Base-by-base conservation (phyloP, 2,329 filamentous ascomycete species). In the Zymoseptoria pseudotritici region DNA sequence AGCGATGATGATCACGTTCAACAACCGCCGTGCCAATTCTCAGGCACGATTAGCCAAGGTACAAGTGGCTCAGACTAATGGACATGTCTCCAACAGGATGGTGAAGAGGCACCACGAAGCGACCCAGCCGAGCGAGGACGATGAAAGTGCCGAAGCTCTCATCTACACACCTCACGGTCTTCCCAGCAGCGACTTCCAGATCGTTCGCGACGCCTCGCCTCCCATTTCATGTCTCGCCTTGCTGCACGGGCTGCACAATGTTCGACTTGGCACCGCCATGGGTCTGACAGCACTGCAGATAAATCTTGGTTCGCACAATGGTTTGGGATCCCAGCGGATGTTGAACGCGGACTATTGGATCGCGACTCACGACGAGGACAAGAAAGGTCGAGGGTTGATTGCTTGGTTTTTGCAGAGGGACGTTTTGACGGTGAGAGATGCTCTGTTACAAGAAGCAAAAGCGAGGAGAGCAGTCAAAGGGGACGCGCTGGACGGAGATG, bases 131-230 rank as follows among this genome's bases (percentile, higher is more conserved):
- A 58, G 66, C 24, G 66, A 70, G 11, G 65, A 69, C 22, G 70
- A 70, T 9, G 70, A 74, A 29, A 70, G 69, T 17, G 78, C 77
- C 0, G 83, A 87, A 70, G 82, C 81, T 11, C 70, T 88, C 29
- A 74, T 88, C 42, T 88, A 87, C 73, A 84, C 84, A 0, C 85
- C 86, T 0, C 86, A 87, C 67, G 84, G 85, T 31, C 82, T 87
- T 55, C 63, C 73, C 0, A 78, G 81, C 20, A 58, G 63, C 22
- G 66, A 70, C n/a, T 72, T 87, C 3, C 64, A 68, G 0, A 72
- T 76, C 0, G 69, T 86, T 7, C 71, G 72, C 0, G 63, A 63
- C 0, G 78, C 80, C 1, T 68, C 73, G 0, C 82, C 82, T 0
- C 71, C 76, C 0, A 71, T 88, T 29, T 70, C 75, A 2, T 80